phyloP scores from a whole-genome alignment of 371 early-diverging fungal genomes.

The Mucor saturninus region DNA sequence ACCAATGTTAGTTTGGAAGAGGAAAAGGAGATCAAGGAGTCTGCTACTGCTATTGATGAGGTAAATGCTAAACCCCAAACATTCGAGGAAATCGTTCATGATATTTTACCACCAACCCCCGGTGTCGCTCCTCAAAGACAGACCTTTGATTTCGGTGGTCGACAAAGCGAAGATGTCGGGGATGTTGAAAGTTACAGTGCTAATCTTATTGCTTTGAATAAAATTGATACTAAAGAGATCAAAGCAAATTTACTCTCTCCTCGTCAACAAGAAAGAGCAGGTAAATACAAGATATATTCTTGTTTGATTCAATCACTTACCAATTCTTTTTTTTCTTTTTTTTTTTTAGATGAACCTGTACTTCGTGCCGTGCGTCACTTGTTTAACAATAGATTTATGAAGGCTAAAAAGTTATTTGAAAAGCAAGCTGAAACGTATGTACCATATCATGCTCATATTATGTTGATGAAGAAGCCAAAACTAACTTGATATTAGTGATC shows the following conservation, averaged over 20 bases:
- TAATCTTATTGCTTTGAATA: slow-evolving; percentile 33
- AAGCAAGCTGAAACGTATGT: slow-evolving; percentile 31
- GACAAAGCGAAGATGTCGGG: slow-evolving; percentile 23
- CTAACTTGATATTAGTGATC: slow-evolving; percentile 37
- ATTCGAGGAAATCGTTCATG: slow-evolving; percentile 22
- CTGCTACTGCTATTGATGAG: neutral
- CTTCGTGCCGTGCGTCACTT: slow-evolving; percentile 59
- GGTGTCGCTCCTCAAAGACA: slow-evolving; percentile 31
- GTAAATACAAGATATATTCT: slow-evolving; percentile 27
- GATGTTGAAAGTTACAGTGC: slow-evolving; percentile 33
- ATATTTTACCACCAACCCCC: slow-evolving; percentile 35
- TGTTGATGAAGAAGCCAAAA: neutral
- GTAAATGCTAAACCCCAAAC: neutral
- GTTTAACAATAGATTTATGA: slow-evolving; percentile 65
- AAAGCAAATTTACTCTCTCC: slow-evolving; percentile 53
- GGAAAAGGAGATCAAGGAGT: slow-evolving; percentile 1
- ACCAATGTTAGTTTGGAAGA: slow-evolving; percentile 13
- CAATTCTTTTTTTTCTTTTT: neutral
- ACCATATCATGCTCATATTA: slow-evolving; percentile 7
- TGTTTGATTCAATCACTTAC: neutral
- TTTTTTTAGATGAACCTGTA: slow-evolving; percentile 39
- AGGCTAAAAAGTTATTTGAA: slow-evolving; percentile 53
- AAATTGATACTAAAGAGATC: slow-evolving; percentile 43
- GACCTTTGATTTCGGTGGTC: slow-evolving; percentile 17
- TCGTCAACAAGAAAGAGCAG: slow-evolving; percentile 54